These are phyloP conservation scores for Bacidia gigantensis DNA, from an alignment of 495 filamentous ascomycete species.

Conservation along the genomic window DNA sequence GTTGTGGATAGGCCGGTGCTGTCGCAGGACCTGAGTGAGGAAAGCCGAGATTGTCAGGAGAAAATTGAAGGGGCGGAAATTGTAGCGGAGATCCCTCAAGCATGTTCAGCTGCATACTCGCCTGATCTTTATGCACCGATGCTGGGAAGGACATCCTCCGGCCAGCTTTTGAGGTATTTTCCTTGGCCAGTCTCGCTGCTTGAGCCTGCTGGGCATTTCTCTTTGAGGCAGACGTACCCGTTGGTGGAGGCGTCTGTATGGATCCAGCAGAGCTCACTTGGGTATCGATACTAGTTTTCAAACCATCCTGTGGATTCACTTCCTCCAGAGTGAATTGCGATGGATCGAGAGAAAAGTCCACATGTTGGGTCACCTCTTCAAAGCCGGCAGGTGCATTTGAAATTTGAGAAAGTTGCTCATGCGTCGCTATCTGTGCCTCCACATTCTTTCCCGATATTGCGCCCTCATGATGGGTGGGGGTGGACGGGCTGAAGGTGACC, in stretches of 20 bases:
- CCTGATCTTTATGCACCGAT: conserved; percentile 19
- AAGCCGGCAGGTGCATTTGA: neutral
- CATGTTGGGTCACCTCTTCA: conserved; percentile 35
- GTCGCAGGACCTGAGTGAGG: conserved; percentile 50
- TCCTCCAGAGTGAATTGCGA: neutral
- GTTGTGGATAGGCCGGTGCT: conserved; percentile 50
- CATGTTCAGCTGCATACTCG: conserved; percentile 33
- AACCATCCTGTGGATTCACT: conserved; percentile 7
- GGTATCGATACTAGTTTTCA: conserved; percentile 29
- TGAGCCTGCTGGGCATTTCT: conserved; percentile 25
- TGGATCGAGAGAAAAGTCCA: conserved; percentile 35
- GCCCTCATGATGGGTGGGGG: conserved; percentile 17
- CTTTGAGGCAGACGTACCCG: conserved; percentile 35
- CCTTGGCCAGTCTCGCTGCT: conserved; percentile 22
- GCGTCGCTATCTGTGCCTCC: conserved; percentile 36
- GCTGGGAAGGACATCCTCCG: conserved; percentile 14
- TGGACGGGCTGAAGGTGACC: conserved; percentile 23
- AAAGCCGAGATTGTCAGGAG: conserved; percentile 56
- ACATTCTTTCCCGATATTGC: conserved; percentile 18
- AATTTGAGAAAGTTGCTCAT: conserved; percentile 22
- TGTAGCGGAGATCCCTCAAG: conserved; percentile 31
- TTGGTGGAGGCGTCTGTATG: conserved; percentile 55
- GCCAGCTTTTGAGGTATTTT: conserved; percentile 13
- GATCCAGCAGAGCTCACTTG: conserved; percentile 37
- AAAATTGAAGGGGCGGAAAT: conserved; percentile 43